These are phyloP conservation scores for Lentinula aciculospora DNA, from an alignment of 768 basidiomycete genomes.

Conservation along the genomic window DNA sequence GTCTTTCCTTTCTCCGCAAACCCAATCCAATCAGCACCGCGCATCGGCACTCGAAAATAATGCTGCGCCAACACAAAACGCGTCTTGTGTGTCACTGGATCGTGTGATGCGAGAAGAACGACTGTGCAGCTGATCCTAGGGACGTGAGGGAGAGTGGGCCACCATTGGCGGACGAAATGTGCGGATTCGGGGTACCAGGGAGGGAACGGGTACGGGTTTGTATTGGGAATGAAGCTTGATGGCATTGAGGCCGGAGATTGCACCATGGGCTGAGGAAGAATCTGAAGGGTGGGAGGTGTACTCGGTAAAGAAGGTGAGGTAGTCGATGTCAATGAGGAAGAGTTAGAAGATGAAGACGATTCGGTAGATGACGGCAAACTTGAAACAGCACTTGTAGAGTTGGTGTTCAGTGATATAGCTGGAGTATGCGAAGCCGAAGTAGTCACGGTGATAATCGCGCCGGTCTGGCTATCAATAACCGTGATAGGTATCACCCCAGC, in stretches of 20 bases:
- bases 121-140: slow-evolving; percentile 71
- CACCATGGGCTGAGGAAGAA: not conserved
- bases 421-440: not conserved
- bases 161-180: slow-evolving; percentile 79
- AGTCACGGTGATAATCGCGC: slow-evolving; percentile 1
- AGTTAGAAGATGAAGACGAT: not conserved
- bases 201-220: slow-evolving; percentile 62
- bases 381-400: not conserved
- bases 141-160: slow-evolving; percentile 61
- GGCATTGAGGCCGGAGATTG: not conserved
- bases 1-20: not conserved
- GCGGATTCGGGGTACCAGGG: slow-evolving; percentile 70
- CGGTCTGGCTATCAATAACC: not conserved
- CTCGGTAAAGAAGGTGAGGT: not conserved
- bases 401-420: not conserved
- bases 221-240: slow-evolving; percentile 11
- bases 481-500: not conserved
- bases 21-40: slow-evolving; percentile 1
- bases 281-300: not conserved
- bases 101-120: slow-evolving; percentile 58
- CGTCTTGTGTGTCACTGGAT: slow-evolving; percentile 52
- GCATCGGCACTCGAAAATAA: slow-evolving; percentile 67
- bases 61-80: slow-evolving; percentile 68
- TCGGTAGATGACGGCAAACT: not conserved
- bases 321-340: slow-evolving; percentile 1